These are phyloP conservation scores for Botrytis galanthina DNA, from an alignment of 2,329 filamentous ascomycete species.

Conservation along the genomic window DNA sequence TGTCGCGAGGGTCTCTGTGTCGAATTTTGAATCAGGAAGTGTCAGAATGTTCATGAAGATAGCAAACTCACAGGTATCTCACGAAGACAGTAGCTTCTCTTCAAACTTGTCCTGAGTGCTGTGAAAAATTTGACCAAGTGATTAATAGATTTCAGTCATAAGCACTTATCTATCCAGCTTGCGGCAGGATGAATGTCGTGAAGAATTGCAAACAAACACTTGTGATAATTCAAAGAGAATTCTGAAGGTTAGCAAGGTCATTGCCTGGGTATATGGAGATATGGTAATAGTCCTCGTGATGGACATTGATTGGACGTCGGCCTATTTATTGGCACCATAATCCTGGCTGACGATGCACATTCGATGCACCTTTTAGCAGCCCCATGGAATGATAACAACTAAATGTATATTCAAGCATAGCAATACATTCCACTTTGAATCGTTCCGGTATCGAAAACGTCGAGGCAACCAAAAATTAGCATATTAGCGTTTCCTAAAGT, in stretches of 20 bases:
- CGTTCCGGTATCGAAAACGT: background rate
- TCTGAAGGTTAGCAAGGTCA: slow-evolving; percentile 21
- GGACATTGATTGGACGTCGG: slow-evolving; percentile 27
- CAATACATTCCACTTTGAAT: background rate
- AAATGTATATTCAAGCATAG: background rate
- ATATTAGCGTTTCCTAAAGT: background rate
- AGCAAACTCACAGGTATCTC: slow-evolving; percentile 2
- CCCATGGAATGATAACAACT: background rate
- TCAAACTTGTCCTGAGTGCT: background rate
- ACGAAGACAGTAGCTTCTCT: background rate
- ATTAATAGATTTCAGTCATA: too few relatives aligned
- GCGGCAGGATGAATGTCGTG: background rate
- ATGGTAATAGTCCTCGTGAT: slow-evolving; percentile 27
- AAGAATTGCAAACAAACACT: background rate
- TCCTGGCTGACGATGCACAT: slow-evolving; percentile 18
- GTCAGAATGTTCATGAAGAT: background rate
- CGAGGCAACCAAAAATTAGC: background rate
- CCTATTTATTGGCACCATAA: background rate
- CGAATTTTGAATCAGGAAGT: background rate
- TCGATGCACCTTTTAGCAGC: slow-evolving; percentile 3
- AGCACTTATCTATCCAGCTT: background rate
- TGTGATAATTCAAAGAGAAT: slow-evolving; percentile 1
- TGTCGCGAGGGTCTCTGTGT: background rate
- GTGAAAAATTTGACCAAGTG: background rate
- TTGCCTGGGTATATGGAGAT: background rate